These are phyloP conservation scores for Cercospora beticola DNA, from an alignment of 2,329 filamentous ascomycete species.

Conservation along the genomic window DNA sequence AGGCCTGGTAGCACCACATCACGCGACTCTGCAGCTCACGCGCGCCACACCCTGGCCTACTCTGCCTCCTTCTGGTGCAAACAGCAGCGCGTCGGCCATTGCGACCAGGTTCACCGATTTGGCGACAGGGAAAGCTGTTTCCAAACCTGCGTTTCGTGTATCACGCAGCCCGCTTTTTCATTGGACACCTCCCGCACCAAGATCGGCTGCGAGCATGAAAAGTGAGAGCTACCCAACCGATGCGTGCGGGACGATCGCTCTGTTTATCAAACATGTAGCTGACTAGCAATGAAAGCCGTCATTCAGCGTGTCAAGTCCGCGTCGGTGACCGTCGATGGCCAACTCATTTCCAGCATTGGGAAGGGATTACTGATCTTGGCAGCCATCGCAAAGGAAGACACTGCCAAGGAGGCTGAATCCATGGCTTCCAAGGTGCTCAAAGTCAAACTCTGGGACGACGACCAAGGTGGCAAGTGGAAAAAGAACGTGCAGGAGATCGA, in stretches of 20 bases:
- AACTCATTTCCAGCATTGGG: slow-evolving; percentile 86
- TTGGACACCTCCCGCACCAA: slow-evolving; percentile 5
- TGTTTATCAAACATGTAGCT: slow-evolving; percentile 19
- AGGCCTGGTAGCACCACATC: slow-evolving; percentile 6
- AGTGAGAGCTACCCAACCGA: slow-evolving; percentile 34
- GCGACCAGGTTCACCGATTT: neutral
- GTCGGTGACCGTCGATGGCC: slow-evolving; percentile 89
- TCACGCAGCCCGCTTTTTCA: slow-evolving; percentile 4
- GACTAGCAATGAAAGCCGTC: slow-evolving; percentile 62
- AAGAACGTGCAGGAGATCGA: slow-evolving; percentile 80
- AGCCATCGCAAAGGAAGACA: slow-evolving; percentile 86
- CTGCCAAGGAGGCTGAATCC: slow-evolving; percentile 78
- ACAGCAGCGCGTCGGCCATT: neutral
- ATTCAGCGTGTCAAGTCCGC: slow-evolving; percentile 92
- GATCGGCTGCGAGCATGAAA: slow-evolving; percentile 40
- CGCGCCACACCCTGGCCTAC: neutral
- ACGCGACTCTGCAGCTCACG: slow-evolving; percentile 11
- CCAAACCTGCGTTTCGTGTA: slow-evolving; percentile 5
- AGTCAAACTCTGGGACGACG: slow-evolving; percentile 85
- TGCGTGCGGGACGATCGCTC: slow-evolving; percentile 5
- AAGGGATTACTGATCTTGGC: slow-evolving; percentile 88
- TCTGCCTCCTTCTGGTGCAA: neutral
- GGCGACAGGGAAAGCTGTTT: neutral
- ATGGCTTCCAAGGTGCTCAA: slow-evolving; percentile 85
- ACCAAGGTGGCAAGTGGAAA: slow-evolving; percentile 85